phyloP scores from a whole-genome alignment of 768 basidiomycete species.

The Gloeostereum incarnatum region DNA sequence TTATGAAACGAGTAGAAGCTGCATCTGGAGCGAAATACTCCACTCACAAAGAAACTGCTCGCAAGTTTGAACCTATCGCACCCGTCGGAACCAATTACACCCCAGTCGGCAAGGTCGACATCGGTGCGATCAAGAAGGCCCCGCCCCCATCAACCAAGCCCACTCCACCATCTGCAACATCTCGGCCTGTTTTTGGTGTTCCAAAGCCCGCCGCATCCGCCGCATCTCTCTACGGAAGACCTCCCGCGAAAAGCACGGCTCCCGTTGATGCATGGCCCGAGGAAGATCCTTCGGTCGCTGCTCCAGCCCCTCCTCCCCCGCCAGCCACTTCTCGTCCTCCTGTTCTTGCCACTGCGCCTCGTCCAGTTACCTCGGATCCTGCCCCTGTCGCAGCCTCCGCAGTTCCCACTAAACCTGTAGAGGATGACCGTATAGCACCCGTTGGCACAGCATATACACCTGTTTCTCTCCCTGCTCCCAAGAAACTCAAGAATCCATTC shows the following conservation, averaged over 20 bases:
- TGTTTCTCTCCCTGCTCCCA: conserved; percentile 75
- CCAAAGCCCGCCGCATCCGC: conserved; percentile 29
- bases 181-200: conserved; percentile 39
- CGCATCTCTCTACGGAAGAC: conserved; percentile 31
- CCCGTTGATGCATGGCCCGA: conserved; percentile 55
- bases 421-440: conserved; percentile 78
- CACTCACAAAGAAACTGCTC: conserved; percentile 66
- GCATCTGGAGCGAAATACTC: conserved; percentile 91
- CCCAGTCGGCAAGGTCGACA: conserved; percentile 69
- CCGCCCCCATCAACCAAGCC: conserved; percentile 28
- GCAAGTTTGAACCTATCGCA: conserved; percentile 69
- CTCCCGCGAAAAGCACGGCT: conserved; percentile 25
- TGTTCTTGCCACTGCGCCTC: conserved; percentile 16
- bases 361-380: conserved; percentile 20
- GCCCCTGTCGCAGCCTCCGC: conserved; percentile 34
- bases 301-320: conserved; percentile 27
- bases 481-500: conserved; percentile 82
- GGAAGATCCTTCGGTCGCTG: conserved; percentile 24
- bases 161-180: conserved; percentile 28
- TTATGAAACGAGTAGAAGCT: conserved; percentile 82
- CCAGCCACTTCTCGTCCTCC: conserved; percentile 41
- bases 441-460: conserved; percentile 87
- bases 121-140: conserved; percentile 44
- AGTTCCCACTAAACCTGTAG: conserved; percentile 51
- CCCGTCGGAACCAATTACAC: conserved; percentile 73